Evolutionary conservation across 441 rosid species (phyloP).

Genomic region (Adansonia rubrostipa): DNA sequence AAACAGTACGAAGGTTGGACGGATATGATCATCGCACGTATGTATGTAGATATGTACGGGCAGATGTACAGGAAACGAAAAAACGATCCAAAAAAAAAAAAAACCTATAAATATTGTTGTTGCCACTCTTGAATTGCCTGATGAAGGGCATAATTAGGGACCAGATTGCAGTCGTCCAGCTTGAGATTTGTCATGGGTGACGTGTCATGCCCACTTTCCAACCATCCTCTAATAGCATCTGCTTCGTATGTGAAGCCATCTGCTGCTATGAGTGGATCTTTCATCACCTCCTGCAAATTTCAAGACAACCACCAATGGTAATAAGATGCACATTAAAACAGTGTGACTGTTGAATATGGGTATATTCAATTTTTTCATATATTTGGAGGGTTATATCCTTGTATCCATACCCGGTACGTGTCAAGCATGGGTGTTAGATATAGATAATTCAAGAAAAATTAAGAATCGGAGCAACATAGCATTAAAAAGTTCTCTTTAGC

Average conservation of each 20-base stretch:
- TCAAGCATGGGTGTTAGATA: no score
- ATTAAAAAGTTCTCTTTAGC: not conserved
- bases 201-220: slow-evolving; percentile 70
- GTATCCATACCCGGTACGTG: no score
- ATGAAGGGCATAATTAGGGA: slow-evolving; percentile 84
- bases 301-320: not conserved
- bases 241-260: slow-evolving; percentile 94
- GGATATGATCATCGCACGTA: not conserved
- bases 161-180: slow-evolving; percentile 68
- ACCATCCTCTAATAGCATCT: slow-evolving; percentile 88
- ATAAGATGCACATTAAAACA: not conserved
- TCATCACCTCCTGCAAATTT: slow-evolving; percentile 73
- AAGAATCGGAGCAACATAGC: no score
- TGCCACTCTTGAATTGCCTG: slow-evolving; percentile 85
- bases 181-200: slow-evolving; percentile 94
- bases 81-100: not conserved
- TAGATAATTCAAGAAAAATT: no score
- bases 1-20: not conserved
- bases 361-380: no score
- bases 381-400: no score
- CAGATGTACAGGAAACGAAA: not conserved
- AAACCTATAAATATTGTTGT: slow-evolving; percentile 49
- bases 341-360: no score
- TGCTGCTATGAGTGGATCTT: slow-evolving; percentile 87
- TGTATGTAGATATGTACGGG: not conserved